Evolutionary conservation across 495 filamentous ascomycete species (phyloP).

Genomic region (Rhypophila decipiens): DNA sequence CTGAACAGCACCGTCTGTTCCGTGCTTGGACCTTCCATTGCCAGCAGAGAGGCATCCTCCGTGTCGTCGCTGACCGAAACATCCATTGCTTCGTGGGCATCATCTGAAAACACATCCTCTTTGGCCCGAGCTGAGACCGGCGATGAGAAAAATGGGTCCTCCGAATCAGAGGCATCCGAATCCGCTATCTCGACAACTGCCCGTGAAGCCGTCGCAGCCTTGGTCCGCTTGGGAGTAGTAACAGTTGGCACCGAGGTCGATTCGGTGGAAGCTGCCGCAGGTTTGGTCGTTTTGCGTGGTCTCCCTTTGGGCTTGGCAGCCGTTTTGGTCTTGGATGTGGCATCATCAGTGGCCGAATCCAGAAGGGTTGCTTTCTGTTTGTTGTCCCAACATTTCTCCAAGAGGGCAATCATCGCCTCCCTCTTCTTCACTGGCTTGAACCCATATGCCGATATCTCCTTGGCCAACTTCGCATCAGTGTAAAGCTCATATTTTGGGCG

Average conservation of each 20-base stretch:
- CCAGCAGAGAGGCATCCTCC: constrained; percentile 29
- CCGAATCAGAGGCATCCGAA: constrained; percentile 49
- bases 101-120: constrained; percentile 28
- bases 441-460: constrained; percentile 56
- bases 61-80: constrained; percentile 33
- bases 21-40: constrained; percentile 21
- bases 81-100: constrained; percentile 4
- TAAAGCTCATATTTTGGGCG: constrained; percentile 57
- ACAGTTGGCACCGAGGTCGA: constrained; percentile 1
- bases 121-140: constrained; percentile 27
- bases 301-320: constrained; percentile 9
- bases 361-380: constrained; percentile 17
- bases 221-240: constrained; percentile 13
- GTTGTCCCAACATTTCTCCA: constrained; percentile 68
- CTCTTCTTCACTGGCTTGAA: constrained; percentile 72
- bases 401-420: constrained; percentile 61
- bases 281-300: constrained; percentile 12
- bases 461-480: constrained; percentile 57
- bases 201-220: constrained; percentile 12
- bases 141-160: constrained; percentile 21
- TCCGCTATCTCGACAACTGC: constrained; percentile 57
- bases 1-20: constrained; percentile 44
- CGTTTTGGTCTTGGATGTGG: constrained; percentile 5
- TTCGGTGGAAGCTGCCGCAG: constrained; percentile 7
- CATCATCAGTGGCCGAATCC: background rate